phyloP scores from a whole-genome alignment of 2,329 filamentous ascomycete genomes.

The Xylariaceae sp. region DNA sequence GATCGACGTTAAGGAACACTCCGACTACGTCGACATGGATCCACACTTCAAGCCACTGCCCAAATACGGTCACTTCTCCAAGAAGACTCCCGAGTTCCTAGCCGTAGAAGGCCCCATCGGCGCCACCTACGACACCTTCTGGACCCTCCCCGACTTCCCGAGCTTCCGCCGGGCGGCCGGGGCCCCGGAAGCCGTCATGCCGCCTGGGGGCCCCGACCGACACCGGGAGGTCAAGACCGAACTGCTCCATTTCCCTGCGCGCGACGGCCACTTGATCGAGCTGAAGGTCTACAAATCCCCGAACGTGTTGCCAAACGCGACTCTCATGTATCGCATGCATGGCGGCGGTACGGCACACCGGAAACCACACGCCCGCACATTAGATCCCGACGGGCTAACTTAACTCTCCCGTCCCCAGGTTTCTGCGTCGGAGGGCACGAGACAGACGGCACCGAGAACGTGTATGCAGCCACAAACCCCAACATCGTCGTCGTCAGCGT shows the following conservation, averaged over 20 bases:
- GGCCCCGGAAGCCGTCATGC: conserved; percentile 26
- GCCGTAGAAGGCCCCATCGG: conserved; percentile 28
- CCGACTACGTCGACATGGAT: conserved; percentile 24
- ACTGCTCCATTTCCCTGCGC: conserved; percentile 28
- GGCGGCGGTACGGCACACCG: conserved; percentile 32
- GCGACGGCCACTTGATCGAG: conserved; percentile 35
- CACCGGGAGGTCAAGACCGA: conserved; percentile 35
- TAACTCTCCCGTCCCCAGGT: neutral
- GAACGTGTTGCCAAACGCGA: conserved; percentile 20
- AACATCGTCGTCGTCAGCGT: conserved; percentile 38
- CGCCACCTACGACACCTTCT: conserved; percentile 28
- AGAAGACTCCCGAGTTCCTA: conserved; percentile 33
- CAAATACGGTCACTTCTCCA: conserved; percentile 35
- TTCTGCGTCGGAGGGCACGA: conserved; percentile 32
- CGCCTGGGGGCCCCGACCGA: conserved; percentile 32
- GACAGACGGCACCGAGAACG: conserved; percentile 36
- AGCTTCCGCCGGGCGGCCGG: conserved; percentile 32
- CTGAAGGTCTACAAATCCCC: conserved; percentile 36
- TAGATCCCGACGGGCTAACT: neutral
- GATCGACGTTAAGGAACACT: conserved; percentile 20
- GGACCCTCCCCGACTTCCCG: conserved; percentile 24
- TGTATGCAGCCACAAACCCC: conserved; percentile 33
- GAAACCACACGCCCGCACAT: neutral
- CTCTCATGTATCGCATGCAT: conserved; percentile 35
- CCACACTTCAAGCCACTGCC: conserved; percentile 34